phyloP scores from a whole-genome alignment of 106 monocot species.

The Apostasia ramifera region DNA sequence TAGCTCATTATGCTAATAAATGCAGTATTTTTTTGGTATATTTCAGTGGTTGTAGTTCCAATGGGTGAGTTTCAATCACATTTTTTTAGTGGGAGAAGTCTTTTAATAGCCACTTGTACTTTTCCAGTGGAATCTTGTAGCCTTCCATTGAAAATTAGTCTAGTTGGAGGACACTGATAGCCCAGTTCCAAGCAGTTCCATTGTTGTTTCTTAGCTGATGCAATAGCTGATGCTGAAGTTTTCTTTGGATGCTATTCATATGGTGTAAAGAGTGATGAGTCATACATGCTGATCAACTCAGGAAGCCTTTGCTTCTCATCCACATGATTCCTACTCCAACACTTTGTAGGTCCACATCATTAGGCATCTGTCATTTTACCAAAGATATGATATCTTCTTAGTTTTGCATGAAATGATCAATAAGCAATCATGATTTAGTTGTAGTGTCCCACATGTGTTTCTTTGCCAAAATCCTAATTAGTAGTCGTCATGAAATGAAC shows the following conservation, averaged over 20 bases:
- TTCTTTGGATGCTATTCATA: slow-evolving; percentile 1
- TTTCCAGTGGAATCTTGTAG: not conserved
- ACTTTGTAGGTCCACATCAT: slow-evolving; percentile 4
- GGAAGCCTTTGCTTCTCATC: slow-evolving; percentile 2
- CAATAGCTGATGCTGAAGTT: not conserved
- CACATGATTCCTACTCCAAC: slow-evolving; percentile 1
- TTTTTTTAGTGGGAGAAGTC: not conserved
- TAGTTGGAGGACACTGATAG: not conserved
- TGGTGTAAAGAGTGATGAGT: slow-evolving; percentile 1
- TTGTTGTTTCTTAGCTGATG: slow-evolving; percentile 2
- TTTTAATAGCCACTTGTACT: not conserved
- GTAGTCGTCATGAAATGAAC: too few relatives aligned
- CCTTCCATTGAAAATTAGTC: too few relatives aligned
- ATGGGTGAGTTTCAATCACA: not conserved
- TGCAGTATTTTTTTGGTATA: not conserved
- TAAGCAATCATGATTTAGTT: not conserved
- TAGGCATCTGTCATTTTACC: slow-evolving; percentile 3
- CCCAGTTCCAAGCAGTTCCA: not conserved
- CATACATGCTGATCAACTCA: not conserved
- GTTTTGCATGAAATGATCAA: slow-evolving; percentile 2
- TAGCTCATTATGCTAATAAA: not conserved
- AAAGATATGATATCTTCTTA: slow-evolving; percentile 10
- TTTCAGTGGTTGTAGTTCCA: not conserved
- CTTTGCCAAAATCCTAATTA: not conserved
- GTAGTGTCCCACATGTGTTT: not conserved